Evolutionary conservation across 352 stramenopile species (phyloP), one percentile per base, ranked within the genome.

Genomic region (Saprolegnia diclina): DNA sequence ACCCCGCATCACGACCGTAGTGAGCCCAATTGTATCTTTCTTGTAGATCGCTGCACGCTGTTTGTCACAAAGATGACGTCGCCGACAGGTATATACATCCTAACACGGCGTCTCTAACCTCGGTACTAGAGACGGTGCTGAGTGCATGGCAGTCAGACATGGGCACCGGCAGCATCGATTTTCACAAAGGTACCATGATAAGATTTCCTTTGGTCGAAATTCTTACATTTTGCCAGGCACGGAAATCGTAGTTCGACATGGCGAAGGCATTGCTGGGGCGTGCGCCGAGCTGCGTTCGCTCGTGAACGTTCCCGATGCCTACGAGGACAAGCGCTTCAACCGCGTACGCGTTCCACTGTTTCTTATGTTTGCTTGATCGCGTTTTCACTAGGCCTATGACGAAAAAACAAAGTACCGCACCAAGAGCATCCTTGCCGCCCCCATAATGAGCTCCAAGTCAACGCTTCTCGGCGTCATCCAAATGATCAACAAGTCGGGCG

Each of bases 401-500:
- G 75, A 88, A 53, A 92, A 90, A 68, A 90, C 82, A 0, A 87
- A 89, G 62, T 92, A 92, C 63, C 77, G 82, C 21, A 92, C 84
- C 6, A 92, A 92, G 61, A 90, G 82, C 56, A 92, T 92, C 72
- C 67, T 92, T 5, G 84, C 84, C 0, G 79, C 90, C 7, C 84
- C 84, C 5, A 92, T 90, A 35, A 70, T 92, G 19, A 84, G 79
- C 7, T 88, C 79, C 18, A 65, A 76, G 5, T 66, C 83, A 18
- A 80, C 56, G 7, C 72, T 92, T 4, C 72, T 92, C 2, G 84
- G 84, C 24, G 84, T 92, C 10, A 82, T 92, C 1, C 84, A 92
- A 46, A 83, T 92, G 11, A 92, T 90, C 67, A 92, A 90, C 73
- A 92, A 92, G 44, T 88, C 84, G 0, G 82, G 84, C 21, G 84